Evolutionary conservation across 352 stramenopile genomes (phyloP).

Genomic region (Saprolegnia parasitica): DNA sequence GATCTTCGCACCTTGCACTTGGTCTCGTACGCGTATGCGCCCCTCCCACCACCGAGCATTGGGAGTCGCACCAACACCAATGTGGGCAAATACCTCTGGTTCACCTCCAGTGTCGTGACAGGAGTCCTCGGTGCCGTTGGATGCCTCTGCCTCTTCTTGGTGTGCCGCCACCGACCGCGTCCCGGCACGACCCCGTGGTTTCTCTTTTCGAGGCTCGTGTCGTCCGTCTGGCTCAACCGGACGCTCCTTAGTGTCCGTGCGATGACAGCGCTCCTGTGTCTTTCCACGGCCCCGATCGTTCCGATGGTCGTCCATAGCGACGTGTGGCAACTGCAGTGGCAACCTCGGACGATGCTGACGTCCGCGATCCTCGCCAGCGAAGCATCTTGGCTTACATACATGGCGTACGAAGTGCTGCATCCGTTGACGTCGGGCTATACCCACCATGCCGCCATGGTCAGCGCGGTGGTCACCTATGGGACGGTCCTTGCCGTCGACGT

Average conservation of each 20-base stretch:
- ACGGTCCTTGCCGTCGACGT: not conserved
- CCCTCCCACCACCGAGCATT: not conserved
- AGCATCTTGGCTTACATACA: not conserved
- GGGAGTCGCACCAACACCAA: not conserved
- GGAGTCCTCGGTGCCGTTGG: not conserved
- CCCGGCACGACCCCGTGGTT: not conserved
- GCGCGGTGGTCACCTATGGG: not conserved
- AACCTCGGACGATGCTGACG: not conserved
- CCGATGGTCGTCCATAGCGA: not conserved
- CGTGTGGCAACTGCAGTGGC: no score
- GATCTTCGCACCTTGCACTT: not conserved
- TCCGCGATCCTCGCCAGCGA: not conserved
- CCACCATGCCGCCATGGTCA: not conserved
- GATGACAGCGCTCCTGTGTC: not conserved
- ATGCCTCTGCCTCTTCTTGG: not conserved
- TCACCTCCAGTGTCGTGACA: not conserved
- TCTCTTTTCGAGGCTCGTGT: not conserved
- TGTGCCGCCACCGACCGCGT: not conserved
- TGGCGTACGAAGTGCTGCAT: not conserved
- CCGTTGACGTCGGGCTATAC: not conserved
- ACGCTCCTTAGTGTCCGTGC: not conserved
- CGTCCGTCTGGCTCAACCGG: constrained; percentile 3
- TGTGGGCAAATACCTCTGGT: not conserved
- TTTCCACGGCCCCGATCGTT: not conserved
- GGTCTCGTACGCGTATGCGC: not conserved